These are phyloP conservation scores for Solanum verrucosum DNA, from an alignment of 257 asterid genomes.

Conservation along the genomic window DNA sequence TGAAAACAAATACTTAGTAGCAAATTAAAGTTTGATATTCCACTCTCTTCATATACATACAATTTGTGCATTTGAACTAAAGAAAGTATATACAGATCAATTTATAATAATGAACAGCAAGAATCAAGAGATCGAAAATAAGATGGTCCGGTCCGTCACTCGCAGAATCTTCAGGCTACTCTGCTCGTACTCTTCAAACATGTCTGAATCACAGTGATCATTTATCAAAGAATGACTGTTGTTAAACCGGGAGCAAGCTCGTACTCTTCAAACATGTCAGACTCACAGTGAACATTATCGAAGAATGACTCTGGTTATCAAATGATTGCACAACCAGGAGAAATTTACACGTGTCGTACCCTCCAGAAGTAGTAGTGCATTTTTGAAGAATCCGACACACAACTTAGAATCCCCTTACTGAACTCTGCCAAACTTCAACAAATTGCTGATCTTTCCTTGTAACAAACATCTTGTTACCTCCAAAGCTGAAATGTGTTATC, in stretches of 20 bases:
- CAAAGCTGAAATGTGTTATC: constrained; percentile 52
- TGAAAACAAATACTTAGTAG: neutral
- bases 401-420: constrained; percentile 23
- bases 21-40: neutral
- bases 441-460: constrained; percentile 63
- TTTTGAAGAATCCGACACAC: neutral
- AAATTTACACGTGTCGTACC: neutral
- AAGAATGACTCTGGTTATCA: neutral
- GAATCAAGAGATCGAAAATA: neutral
- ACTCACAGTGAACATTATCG: neutral
- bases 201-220: neutral
- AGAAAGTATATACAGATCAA: neutral
- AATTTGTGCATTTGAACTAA: neutral
- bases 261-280: neutral
- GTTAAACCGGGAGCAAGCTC: neutral
- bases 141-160: neutral
- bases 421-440: constrained; percentile 79
- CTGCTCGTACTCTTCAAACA: neutral
- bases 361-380: neutral
- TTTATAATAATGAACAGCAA: neutral
- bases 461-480: constrained; percentile 81
- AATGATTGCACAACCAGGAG: neutral
- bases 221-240: neutral
- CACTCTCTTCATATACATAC: neutral
- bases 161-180: neutral